Percentiles rank a stretch among this genome's conserved stretches.
Conservation (phyloP, 106 monocot genomes). For the Narthecium ossifragum region DNA sequence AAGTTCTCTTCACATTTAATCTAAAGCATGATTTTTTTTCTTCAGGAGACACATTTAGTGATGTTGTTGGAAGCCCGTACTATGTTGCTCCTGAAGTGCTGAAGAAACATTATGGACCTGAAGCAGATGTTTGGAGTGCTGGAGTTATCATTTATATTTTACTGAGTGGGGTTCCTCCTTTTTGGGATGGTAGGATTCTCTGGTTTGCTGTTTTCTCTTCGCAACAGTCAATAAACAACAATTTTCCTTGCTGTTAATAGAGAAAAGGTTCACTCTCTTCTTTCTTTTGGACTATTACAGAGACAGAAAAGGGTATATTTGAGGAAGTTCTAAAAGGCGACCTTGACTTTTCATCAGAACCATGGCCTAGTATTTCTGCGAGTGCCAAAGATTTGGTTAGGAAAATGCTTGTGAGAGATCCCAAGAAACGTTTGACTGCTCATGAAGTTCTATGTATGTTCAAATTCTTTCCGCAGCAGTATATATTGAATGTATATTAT, state of each 20-base stretch:
- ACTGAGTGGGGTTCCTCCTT: slow-evolving; percentile 11
- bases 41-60: slow-evolving; percentile 7
- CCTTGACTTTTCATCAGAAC: slow-evolving; percentile 9
- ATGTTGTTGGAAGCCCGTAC: slow-evolving; percentile 14
- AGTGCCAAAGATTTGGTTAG: slow-evolving; percentile 15
- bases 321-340: slow-evolving; percentile 12
- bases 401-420: slow-evolving; percentile 11
- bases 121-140: slow-evolving; percentile 9
- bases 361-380: slow-evolving; percentile 11
- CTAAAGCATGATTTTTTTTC: neutral
- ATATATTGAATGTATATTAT: neutral
- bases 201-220: neutral
- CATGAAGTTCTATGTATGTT: slow-evolving; percentile 13
- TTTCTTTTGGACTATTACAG: neutral
- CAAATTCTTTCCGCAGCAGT: neutral
- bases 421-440: slow-evolving; percentile 8
- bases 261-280: neutral
- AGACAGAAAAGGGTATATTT: slow-evolving; percentile 11
- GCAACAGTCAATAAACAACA: neutral
- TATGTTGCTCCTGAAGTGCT: slow-evolving; percentile 12
- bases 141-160: slow-evolving; percentile 14
- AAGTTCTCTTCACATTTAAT: too few species aligned
- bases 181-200: slow-evolving; percentile 11
- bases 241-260: neutral
- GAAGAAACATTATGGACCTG: slow-evolving; percentile 10